Evolutionary conservation across 495 filamentous ascomycete species (phyloP), one percentile per base, ranked within the genome.

Genomic region (Penicillium alfredii): DNA sequence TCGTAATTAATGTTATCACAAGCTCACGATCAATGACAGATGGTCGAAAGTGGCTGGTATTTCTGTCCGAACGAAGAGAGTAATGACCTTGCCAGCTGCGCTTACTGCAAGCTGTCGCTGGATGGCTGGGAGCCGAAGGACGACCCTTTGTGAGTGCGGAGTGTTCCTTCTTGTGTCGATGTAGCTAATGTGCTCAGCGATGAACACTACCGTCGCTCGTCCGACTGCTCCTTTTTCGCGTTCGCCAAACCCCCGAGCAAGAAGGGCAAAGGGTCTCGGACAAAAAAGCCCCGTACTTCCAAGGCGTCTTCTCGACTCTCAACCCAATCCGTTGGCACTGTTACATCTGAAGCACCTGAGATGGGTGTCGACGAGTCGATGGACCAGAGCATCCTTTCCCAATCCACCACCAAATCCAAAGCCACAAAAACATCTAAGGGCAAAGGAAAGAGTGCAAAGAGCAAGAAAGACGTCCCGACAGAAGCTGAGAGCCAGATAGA

Each of bases 51-150:
- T 5, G 92, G 92, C 10, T 98, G 89, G 87, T 86, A 84, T 55
- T 95, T 89, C 60, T 88, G 86, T 21, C 92, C 92, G 0, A 85
- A 72, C 1, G 66, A 72, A 21, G 88, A 89, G 21, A 81, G 76
- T 17, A 75, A 86, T 35, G 92, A 98, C 59, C 78, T 87, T 57
- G 84, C 82, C 3, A 88, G 77, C 8, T 98, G 92, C 54, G 75
- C 80, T 11, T 96, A 97, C 58, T 98, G 92, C 60, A 73, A 76
- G 22, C 60, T 96, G 18, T 82, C 78, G 19, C 72, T 97, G 30
- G 87, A 94, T 56, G 86, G 85, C 2, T 97, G 90, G 89, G 89
- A 94, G 52, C 80, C 84, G 8, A 80, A 81, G 46, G 90, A 97
- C 58, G 80, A 90, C 48, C 90, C 90, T 48, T 73, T 75, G 82